A percentile compares a stretch with the other conserved stretches of the same genome.
Evolutionary conservation across 2,329 filamentous ascomycete genomes (phyloP).

Genomic region (Chaetoscypha palmicola): DNA sequence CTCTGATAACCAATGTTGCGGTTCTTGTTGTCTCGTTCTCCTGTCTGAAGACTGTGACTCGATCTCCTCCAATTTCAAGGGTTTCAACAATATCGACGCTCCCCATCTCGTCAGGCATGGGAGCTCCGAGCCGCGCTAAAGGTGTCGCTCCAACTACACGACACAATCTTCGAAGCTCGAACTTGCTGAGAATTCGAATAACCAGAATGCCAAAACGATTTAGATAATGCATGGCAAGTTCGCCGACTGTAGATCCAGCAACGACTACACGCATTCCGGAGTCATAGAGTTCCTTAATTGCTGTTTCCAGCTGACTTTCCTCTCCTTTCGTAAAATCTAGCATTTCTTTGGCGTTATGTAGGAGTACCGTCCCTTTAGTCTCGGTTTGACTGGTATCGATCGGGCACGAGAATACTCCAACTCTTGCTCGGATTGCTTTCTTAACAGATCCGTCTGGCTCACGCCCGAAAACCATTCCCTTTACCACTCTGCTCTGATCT

Average conservation of each 20-base stretch:
- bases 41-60: conserved; percentile 96
- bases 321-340: conserved; percentile 97
- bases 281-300: conserved; percentile 93
- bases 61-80: conserved; percentile 92
- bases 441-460: conserved; percentile 90
- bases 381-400: conserved; percentile 95
- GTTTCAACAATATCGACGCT: conserved; percentile 93
- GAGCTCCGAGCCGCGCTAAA: conserved; percentile 88
- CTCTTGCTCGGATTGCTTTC: conserved; percentile 88
- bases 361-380: conserved; percentile 94
- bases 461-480: conserved; percentile 96
- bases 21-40: conserved; percentile 89
- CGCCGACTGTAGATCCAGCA: conserved; percentile 87
- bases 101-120: conserved; percentile 99
- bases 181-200: conserved; percentile 97
- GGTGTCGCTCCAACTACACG: conserved; percentile 94
- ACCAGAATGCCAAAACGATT: conserved; percentile 95
- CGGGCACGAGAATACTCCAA: conserved; percentile 92
- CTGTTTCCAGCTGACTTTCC: conserved; percentile 80
- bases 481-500: conserved; percentile 89
- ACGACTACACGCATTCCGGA: conserved; percentile 87
- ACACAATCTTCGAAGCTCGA: conserved; percentile 90
- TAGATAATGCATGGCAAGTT: conserved; percentile 93
- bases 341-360: conserved; percentile 98
- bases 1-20: conserved; percentile 86